Conservation (phyloP, 352 stramenopile genomes). For the Globisporangium irregulare region DNA sequence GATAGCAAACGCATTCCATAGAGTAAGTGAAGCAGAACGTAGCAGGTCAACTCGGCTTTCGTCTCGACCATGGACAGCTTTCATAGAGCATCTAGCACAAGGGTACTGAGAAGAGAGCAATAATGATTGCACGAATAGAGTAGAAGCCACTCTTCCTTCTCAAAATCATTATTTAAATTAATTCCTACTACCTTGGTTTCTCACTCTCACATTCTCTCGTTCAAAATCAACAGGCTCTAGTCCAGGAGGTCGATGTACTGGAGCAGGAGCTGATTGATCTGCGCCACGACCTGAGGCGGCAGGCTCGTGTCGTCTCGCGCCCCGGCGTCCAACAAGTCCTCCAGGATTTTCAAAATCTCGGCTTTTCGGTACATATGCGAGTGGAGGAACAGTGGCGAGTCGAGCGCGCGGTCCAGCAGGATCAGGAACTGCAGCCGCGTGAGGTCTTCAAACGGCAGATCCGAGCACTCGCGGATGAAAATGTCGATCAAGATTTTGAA, state of each 20-base stretch:
- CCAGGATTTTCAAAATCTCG: slow-evolving; percentile 46
- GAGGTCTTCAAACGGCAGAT: slow-evolving; percentile 51
- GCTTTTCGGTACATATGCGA: slow-evolving; percentile 54
- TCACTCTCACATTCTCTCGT: not conserved
- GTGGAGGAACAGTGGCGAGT: slow-evolving; percentile 44
- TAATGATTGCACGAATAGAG: no score
- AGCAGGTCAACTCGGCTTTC: no score
- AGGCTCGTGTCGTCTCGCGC: slow-evolving; percentile 37
- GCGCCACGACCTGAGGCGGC: slow-evolving; percentile 28
- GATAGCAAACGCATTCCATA: no score
- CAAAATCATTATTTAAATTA: slow-evolving; percentile 1
- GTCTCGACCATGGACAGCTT: no score
- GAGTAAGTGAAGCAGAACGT: no score
- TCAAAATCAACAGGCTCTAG: slow-evolving; percentile 17
- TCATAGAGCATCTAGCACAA: no score
- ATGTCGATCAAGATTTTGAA: slow-evolving; percentile 75
- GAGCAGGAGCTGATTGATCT: slow-evolving; percentile 47
- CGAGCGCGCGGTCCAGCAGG: slow-evolving; percentile 44
- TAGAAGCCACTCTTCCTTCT: no score
- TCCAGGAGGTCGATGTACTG: slow-evolving; percentile 62
- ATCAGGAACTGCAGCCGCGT: slow-evolving; percentile 40
- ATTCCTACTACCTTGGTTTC: not conserved
- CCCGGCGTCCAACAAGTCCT: slow-evolving; percentile 43
- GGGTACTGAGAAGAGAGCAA: no score
- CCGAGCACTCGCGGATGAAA: slow-evolving; percentile 55